Base-by-base conservation (phyloP, 2,329 filamentous ascomycete species). In the Escovopsis weberi region DNA sequence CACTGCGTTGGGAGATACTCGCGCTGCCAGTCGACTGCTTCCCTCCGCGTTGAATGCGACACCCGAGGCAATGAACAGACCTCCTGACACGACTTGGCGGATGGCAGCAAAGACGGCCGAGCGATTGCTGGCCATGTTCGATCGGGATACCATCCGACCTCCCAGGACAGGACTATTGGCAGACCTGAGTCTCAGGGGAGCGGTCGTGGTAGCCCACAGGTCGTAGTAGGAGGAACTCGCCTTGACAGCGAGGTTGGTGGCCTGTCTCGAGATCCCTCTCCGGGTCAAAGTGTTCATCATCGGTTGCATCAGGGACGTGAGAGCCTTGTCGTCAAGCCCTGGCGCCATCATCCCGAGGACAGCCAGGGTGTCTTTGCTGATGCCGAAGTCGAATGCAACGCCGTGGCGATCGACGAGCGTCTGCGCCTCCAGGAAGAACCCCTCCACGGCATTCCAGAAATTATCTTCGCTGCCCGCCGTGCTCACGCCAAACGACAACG, bases 371-470 rank as follows among this genome's bases (percentile, higher is more conserved):
- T 39, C 37, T 10, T 39, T 39, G 19, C 19, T 39, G 37, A 39
- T 15, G 37, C 23, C 23, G 19, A 12, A 11, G 6, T 23, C 26
- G 15, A 28, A 3, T 9, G 10, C 28, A 32, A 28, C 30, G 9
- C 37, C 28, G 12, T 28, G 23, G 26, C 26, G 10, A n/a, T 39
- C 28, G 12, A 30, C 23, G 11, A 39, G 15, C 37, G 15, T 26
- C n/a, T n/a, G 10, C 11, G 23, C 12, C 26, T 39, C 26, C 6
- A 15, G 23, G 37, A 28, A 28, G 18, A 26, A 36, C 4, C 59
- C 57, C 3, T 55, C 55, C 26, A 77, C 58, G 4, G 64, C 66
- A 33, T 61, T 48, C 53, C 67, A 78, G 59, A 68, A 77, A 2
- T 51, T 56, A 38, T 72, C 64, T 19, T 41, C 45, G 49, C 3